Evolutionary conservation across 345 rosid species (phyloP).

Genomic region (Arabidopsis thaliana): DNA sequence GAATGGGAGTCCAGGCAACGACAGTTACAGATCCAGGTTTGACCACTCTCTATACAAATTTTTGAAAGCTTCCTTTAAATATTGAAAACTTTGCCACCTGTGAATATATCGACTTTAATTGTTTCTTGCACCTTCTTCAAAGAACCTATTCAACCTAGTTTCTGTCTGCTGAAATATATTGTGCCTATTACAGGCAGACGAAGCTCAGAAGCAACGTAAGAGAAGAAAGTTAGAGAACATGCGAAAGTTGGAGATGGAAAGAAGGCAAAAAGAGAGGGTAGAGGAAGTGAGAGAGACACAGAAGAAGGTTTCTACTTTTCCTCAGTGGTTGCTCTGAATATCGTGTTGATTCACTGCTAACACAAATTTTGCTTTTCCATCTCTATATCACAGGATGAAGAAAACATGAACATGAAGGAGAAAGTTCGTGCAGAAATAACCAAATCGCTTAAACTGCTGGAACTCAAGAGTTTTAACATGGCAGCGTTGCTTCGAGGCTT

Average conservation of each 20-base stretch:
- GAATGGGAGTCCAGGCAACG: slow-evolving; percentile 86
- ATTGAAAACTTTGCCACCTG: not conserved
- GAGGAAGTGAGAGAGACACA: slow-evolving; percentile 89
- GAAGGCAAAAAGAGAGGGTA: slow-evolving; percentile 80
- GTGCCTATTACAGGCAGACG: slow-evolving; percentile 67
- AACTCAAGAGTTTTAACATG: slow-evolving; percentile 64
- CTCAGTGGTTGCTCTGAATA: slow-evolving; percentile 5
- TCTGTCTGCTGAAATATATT: slow-evolving; percentile 2
- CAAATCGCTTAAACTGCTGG: slow-evolving; percentile 66
- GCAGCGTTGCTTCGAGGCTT: slow-evolving; percentile 77
- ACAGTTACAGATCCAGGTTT: slow-evolving; percentile 78
- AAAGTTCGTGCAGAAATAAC: slow-evolving; percentile 60
- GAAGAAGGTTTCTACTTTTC: slow-evolving; percentile 62
- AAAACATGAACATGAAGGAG: slow-evolving; percentile 77
- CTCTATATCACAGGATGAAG: slow-evolving; percentile 64
- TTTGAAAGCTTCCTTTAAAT: slow-evolving; percentile 1
- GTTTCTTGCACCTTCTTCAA: slow-evolving; percentile 7
- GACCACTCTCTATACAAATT: slow-evolving; percentile 1
- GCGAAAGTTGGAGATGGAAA: slow-evolving; percentile 78
- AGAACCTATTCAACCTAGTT: not conserved
- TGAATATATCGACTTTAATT: not conserved
- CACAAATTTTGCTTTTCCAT: slow-evolving; percentile 4
- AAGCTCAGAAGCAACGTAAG: slow-evolving; percentile 72
- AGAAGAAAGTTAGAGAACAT: slow-evolving; percentile 63
- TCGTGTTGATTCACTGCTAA: slow-evolving; percentile 18